phyloP scores from a whole-genome alignment of 1,284 basidiomycete genomes.

The Sanguinoderma infundibulare region DNA sequence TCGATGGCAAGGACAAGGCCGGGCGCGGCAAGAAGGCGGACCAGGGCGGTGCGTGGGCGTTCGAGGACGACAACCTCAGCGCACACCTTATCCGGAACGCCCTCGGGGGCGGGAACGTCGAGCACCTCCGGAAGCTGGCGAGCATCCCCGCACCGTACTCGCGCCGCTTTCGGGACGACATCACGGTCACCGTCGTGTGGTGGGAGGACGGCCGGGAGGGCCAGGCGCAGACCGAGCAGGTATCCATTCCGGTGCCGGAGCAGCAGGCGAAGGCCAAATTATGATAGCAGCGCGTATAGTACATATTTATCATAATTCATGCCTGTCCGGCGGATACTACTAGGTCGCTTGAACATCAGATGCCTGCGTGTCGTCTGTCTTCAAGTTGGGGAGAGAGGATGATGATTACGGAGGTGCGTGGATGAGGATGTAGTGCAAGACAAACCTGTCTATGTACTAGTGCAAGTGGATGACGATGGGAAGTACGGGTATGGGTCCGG shows the following conservation, averaged over 20 bases:
- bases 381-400: not conserved
- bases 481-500: not conserved
- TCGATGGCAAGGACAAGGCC: constrained; percentile 67
- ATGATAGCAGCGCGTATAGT: constrained; percentile 27
- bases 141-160: constrained; percentile 87
- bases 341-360: not conserved
- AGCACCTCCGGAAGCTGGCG: constrained; percentile 69
- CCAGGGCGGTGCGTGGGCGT: constrained; percentile 70
- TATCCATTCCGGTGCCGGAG: constrained; percentile 8
- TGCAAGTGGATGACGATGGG: not conserved
- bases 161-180: constrained; percentile 85
- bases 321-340: not conserved
- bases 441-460: constrained; percentile 2
- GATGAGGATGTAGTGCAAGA: not conserved
- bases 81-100: constrained; percentile 95
- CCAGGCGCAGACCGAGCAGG: constrained; percentile 31
- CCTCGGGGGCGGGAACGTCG: constrained; percentile 84
- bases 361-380: not conserved
- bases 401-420: not conserved
- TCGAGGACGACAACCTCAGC: constrained; percentile 86
- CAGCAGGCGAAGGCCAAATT: constrained; percentile 43
- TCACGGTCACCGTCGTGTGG: constrained; percentile 89
- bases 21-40: constrained; percentile 29
- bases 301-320: constrained; percentile 24
- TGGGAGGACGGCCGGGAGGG: constrained; percentile 69